Base-by-base conservation (phyloP, 1,284 basidiomycete species). In the Singerocomus inundabilis region DNA sequence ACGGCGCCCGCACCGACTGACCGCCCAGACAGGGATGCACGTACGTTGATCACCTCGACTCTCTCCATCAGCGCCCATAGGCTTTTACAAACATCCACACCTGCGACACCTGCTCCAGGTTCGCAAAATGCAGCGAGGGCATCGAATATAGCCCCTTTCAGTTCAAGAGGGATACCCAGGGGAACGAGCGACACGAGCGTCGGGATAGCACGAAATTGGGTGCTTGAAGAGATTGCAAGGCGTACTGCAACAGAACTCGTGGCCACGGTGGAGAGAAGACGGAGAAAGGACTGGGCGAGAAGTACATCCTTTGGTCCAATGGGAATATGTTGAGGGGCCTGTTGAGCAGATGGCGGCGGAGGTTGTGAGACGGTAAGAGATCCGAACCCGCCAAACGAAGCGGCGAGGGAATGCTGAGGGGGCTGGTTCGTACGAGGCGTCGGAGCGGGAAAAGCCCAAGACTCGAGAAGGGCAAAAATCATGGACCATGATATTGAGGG, bases 111-210 rank as follows among this genome's bases (percentile, higher is more conserved):
- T 1, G 83, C 87, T 13, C 84, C 88, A 16, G 88, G 84, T 44
- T 81, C 76, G 59, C 88, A 91, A 71, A 98, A 98, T 0, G 93
- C 87, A 1, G 91, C 80, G 6, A 97, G 75, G 0, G 92, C 85
- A 32, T 92, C 82, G 52, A 98, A 86, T 1, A 97, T 73, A 1
- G 87, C 82, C 1, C 93, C 93, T 62, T 98, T 98, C 48, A 98
- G 78, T 61, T 98, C 93, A n/a, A 96, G 73, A 0, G 92, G 90
- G 16, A 94, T 80, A 10, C 87, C 81, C 8, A 91, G 77, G 25
- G 89, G 91, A 54, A 92, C 78, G 34, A 94, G 80, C 5, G 84
- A 83, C 37, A 94, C 80, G 5, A 96, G 72, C 0, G 86, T 86
- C 2, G 84, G 84, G 48, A 98, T 81, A 0, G 91, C 90, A 44